Evolutionary conservation across 225 moss, liverwort and hornwort species (phyloP).

Genomic region (Bryum argenteum): DNA sequence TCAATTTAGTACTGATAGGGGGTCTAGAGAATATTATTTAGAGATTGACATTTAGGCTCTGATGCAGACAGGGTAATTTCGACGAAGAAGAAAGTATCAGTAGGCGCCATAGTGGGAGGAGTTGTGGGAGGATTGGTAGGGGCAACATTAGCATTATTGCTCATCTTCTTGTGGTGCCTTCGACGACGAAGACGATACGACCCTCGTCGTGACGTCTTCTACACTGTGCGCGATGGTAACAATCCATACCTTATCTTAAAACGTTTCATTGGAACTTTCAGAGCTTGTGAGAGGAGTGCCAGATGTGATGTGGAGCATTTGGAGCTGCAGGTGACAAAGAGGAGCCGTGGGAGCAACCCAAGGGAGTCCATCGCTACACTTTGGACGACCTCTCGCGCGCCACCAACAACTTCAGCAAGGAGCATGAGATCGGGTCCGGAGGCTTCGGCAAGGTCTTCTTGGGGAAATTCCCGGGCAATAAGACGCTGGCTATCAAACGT

Average conservation of each 20-base stretch:
- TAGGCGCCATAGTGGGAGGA: constrained; percentile 42
- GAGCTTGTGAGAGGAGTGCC: too few relatives aligned
- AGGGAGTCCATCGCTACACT: constrained; percentile 58
- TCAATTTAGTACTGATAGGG: too few relatives aligned
- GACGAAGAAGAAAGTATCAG: neutral
- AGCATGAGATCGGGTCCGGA: constrained; percentile 61
- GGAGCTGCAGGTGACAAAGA: constrained; percentile 19
- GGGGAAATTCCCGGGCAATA: constrained; percentile 51
- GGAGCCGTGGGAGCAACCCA: constrained; percentile 58
- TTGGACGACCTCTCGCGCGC: constrained; percentile 52
- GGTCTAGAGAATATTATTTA: too few relatives aligned
- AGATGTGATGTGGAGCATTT: neutral
- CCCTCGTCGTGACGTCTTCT: constrained; percentile 19
- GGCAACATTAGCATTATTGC: constrained; percentile 10
- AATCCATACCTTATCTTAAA: too few relatives aligned
- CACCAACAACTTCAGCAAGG: constrained; percentile 54
- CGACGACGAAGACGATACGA: constrained; percentile 17
- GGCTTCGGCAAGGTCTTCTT: constrained; percentile 71
- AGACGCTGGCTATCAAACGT: constrained; percentile 64
- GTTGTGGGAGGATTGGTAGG: constrained; percentile 29
- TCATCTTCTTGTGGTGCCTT: constrained; percentile 31
- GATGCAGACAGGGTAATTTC: neutral
- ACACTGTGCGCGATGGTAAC: constrained; percentile 22
- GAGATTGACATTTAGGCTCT: too few relatives aligned
- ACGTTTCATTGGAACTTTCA: too few relatives aligned